A percentile compares a stretch with the other conserved stretches of the same genome.
Conservation (phyloP, 2,329 filamentous ascomycete genomes). For the Verticillium alfalfae region DNA sequence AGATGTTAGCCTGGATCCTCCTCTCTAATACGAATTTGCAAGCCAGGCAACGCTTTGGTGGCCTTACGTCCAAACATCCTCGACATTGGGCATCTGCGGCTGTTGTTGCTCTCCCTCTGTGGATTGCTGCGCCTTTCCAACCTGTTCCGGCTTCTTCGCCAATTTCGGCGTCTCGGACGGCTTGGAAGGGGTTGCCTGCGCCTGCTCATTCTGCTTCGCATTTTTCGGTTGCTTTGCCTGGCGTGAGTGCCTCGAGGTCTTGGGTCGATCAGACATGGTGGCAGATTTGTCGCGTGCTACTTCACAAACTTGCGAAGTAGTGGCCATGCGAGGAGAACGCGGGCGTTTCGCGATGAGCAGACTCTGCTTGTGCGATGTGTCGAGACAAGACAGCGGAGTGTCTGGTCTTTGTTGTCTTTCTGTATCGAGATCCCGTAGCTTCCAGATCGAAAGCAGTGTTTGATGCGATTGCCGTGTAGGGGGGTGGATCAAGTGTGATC, state of each 20-base stretch:
- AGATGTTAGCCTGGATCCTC: neutral
- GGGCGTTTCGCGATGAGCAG: neutral
- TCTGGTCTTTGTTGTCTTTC: neutral
- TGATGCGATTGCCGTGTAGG: neutral
- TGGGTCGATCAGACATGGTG: neutral
- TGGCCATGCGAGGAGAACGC: neutral
- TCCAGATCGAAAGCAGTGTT: neutral
- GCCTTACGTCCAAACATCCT: slow-evolving; percentile 1
- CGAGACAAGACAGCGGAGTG: neutral
- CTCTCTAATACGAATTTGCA: no score
- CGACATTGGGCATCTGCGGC: neutral
- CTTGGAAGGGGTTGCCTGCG: neutral
- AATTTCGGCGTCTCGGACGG: neutral
- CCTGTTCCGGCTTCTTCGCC: neutral
- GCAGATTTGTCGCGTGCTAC: neutral
- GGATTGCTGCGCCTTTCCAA: neutral
- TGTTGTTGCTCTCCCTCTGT: neutral
- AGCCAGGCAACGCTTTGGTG: neutral
- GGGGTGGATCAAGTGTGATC: neutral
- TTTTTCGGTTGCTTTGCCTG: neutral
- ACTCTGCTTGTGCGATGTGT: neutral
- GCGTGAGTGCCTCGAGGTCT: neutral
- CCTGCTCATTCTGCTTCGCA: neutral
- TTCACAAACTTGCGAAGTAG: neutral
- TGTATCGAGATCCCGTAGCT: neutral